Evolutionary conservation across 176 grass and related monocot species (phyloP), one percentile per base, ranked within the genome.

Genomic region (Melocanna baccifera): DNA sequence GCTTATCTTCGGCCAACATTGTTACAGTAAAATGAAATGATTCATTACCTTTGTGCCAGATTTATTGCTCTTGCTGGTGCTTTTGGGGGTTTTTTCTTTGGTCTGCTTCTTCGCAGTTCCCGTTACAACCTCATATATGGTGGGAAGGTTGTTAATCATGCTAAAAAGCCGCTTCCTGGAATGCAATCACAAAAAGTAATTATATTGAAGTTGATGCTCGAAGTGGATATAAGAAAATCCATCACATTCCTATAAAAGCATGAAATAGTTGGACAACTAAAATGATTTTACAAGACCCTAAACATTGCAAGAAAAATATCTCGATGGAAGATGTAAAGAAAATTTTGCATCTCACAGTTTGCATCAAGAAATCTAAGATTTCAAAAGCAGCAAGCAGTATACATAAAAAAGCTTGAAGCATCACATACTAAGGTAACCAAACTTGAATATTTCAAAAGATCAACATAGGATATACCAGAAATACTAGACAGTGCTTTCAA

Each of bases 141-240:
- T 98, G 34, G 95, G 92, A 76, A 98, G 95, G 81, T 88, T 92
- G 80, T 97, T 97, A 63, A 97, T 93, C 95, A 97, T 97, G 67
- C 67, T 87, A 83, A 94, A 97, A 84, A 97, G 89, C 25, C 92
- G 80, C 81, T 92, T 97, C 95, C 95, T 97, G 88, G 57, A 91
- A 91, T 18, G 67, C 43, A 83, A 71, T 65, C 62, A 81, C 10
- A 53, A 52, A 77, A 30, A 4, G 3, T 7, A 3, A 6, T 72
- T 47, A 86, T 14, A 75, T 40, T 12, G 28, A 67, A 48, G 50
- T 10, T 29, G 36, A 66, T 1, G 58, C 46, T 56, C 22, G 11
- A 48, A 41, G 23, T 3, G 13, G 34, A 34, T 73, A 36, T 19
- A 67, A 30, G 1, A 76, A 59, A 71, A 67, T 66, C 14, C 28